Percentiles rank a stretch among this genome's conserved stretches.
Conservation (phyloP, 257 asterid genomes). For the Scutellaria minor region DNA sequence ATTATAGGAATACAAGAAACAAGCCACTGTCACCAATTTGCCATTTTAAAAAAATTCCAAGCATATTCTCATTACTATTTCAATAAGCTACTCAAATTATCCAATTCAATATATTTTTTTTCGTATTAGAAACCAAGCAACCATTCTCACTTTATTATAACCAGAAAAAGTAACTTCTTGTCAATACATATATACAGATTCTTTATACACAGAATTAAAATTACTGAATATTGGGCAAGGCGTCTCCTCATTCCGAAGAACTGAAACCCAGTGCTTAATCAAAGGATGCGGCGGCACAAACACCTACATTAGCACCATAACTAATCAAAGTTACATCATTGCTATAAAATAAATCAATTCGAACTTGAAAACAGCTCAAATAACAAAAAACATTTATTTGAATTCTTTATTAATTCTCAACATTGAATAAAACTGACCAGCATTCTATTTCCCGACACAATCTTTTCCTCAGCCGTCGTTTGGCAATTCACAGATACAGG, state of each 20-base stretch:
- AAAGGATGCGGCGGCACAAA: constrained; percentile 97
- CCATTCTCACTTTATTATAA: no score
- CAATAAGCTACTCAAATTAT: neutral
- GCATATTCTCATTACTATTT: constrained; percentile 21
- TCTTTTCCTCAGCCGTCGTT: constrained; percentile 52
- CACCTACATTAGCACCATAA: constrained; percentile 51
- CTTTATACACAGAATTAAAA: constrained; percentile 28
- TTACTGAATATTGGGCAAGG: constrained; percentile 84
- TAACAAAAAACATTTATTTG: neutral
- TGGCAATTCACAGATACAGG: constrained; percentile 48
- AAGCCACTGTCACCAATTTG: neutral
- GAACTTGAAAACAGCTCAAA: neutral
- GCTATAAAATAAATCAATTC: no score
- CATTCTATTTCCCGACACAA: constrained; percentile 71
- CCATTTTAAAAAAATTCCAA: neutral
- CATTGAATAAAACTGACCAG: constrained; percentile 57
- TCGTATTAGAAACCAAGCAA: no score
- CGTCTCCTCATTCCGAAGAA: constrained; percentile 90
- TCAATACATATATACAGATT: neutral
- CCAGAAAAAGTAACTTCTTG: no score
- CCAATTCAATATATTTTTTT: neutral
- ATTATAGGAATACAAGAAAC: neutral
- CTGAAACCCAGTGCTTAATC: constrained; percentile 97
- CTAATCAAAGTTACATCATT: neutral
- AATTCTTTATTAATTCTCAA: neutral